Base-by-base conservation (phyloP, 2,329 filamentous ascomycete species). In the Hypoxylon sp. region DNA sequence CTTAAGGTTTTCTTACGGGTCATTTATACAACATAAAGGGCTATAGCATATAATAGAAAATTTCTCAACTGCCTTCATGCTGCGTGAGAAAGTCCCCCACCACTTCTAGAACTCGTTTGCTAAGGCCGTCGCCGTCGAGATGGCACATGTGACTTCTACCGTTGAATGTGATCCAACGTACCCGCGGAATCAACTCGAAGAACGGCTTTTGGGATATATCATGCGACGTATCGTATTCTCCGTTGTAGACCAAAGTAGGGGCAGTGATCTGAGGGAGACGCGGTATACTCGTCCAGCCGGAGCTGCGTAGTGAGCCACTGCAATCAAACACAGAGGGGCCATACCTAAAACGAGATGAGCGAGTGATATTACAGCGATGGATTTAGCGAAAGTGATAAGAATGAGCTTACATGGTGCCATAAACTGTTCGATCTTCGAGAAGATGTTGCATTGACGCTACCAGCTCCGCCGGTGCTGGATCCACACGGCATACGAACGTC, bases 151-250 rank as follows among this genome's bases (percentile, higher is more conserved):
- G 62, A 13, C 57, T 51, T 5, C 50, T 46, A 31, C 36, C 46
- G 21, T 49, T 45, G 20, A 66, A 60, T 5, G 51, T 52, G 30
- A 63, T 54, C 57, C 61, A 63, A 44, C 62, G 62, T 8, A 63
- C 62, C 5, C 46, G 59, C 8, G 59, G 57, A 2, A 63, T 63
- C 12, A 61, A 47, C 38, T 63, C 55, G 16, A 65, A 65, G 30
- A 61, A 61, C 4, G 60, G 60, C 3, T 49, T 55, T 35, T 66
- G 61, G 4, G 54, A 44, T 2, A 64, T 54, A 19, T 65, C 55
- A 13, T 65, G 57, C 8, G 59, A 64, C 1, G 59, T 67, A 35
- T 67, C 62, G 38, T 60, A 60, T 15, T 65, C 63, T 15, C 59
- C 57, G 17, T 63, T 66, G 35, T 61, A 65, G 17, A 66, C 48